Evolutionary conservation across 179 eudicot species (phyloP).

Genomic region (Heliamphora ciliata): DNA sequence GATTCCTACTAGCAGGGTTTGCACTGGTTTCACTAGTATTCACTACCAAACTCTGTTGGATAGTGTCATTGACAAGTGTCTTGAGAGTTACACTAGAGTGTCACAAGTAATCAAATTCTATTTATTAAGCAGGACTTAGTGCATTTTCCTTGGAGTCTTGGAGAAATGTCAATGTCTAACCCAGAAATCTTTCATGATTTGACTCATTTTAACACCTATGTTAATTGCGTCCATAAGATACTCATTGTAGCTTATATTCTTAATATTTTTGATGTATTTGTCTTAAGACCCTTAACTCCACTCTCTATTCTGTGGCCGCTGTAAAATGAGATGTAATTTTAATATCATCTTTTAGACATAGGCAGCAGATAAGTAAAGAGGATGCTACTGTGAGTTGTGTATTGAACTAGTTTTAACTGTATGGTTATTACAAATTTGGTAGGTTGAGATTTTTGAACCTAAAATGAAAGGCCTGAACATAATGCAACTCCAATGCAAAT

Average conservation of each 20-base stretch:
- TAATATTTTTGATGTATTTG: too few relatives aligned
- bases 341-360: not conserved
- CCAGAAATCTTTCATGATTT: not conserved
- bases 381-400: not conserved
- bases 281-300: not conserved
- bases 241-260: too few relatives aligned
- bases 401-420: not conserved
- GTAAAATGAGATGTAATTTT: not conserved
- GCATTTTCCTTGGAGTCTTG: not conserved
- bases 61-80: too few relatives aligned
- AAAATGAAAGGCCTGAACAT: conserved; percentile 37
- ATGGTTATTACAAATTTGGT: conserved; percentile 12
- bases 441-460: conserved; percentile 57
- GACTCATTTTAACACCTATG: not conserved
- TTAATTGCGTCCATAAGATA: not conserved
- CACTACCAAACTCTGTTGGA: too few relatives aligned
- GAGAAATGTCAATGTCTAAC: not conserved
- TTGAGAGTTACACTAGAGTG: too few relatives aligned
- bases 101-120: too few relatives aligned
- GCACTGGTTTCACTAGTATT: too few relatives aligned
- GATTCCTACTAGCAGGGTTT: too few relatives aligned
- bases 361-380: not conserved
- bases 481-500: conserved; percentile 40
- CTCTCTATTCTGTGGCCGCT: not conserved
- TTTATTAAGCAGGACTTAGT: too few relatives aligned